Evolutionary conservation across 1,284 basidiomycete species (phyloP).

Genomic region (Tylopilus sp.): DNA sequence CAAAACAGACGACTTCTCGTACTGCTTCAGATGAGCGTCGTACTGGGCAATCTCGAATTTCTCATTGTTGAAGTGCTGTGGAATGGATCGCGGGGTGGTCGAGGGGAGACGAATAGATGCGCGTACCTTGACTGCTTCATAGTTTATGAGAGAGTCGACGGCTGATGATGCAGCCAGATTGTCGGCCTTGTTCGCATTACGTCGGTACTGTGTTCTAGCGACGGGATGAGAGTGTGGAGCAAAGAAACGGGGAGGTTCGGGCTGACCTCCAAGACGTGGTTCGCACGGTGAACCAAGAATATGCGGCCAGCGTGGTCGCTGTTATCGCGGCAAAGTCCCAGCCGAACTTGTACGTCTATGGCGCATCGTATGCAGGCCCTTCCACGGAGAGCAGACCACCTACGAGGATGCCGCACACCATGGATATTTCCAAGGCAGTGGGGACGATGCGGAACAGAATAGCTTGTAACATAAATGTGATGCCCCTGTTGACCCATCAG

Average conservation of each 20-base stretch:
- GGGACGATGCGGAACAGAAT: constrained; percentile 95
- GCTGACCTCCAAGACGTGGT: constrained; percentile 91
- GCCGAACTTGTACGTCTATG: constrained; percentile 91
- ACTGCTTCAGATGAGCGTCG: constrained; percentile 81
- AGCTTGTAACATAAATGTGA: constrained; percentile 91
- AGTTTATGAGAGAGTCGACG: constrained; percentile 95
- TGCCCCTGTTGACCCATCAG: constrained; percentile 61
- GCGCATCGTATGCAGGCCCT: constrained; percentile 1
- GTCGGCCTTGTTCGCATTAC: constrained; percentile 93
- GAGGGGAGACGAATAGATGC: neutral
- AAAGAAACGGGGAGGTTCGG: neutral
- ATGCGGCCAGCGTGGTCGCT: constrained; percentile 77
- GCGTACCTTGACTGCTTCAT: constrained; percentile 91
- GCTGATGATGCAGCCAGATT: constrained; percentile 93
- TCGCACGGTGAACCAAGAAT: constrained; percentile 95
- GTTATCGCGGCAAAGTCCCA: constrained; percentile 96
- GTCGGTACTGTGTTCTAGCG: constrained; percentile 85
- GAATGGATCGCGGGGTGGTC: neutral
- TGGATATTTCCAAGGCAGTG: constrained; percentile 91
- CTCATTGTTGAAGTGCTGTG: constrained; percentile 96
- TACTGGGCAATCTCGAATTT: constrained; percentile 87
- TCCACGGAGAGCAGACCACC: constrained; percentile 6
- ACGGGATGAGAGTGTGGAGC: constrained; percentile 1
- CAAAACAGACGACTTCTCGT: constrained; percentile 90
- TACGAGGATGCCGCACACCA: constrained; percentile 96